Conservation (phyloP, 2,329 filamentous ascomycete genomes). For the Didymella exigua region DNA sequence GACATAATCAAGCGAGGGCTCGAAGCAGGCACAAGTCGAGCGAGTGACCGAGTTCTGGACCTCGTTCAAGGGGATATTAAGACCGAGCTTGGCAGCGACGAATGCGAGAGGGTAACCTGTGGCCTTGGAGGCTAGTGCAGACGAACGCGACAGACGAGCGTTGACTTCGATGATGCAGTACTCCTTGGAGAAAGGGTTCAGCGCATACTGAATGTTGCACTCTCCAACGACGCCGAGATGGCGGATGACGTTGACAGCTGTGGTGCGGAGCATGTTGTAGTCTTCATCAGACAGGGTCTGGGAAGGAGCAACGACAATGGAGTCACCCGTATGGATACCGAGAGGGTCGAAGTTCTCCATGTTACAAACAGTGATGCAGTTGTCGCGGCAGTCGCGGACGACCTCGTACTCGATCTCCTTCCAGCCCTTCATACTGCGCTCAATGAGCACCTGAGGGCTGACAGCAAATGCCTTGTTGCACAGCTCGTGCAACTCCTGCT, state of each 20-base stretch:
- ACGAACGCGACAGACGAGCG: constrained; percentile 91
- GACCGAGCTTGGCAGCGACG: constrained; percentile 93
- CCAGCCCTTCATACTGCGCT: constrained; percentile 99
- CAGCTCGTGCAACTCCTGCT: constrained; percentile 79
- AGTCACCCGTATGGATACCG: constrained; percentile 97
- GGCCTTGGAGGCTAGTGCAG: constrained; percentile 93
- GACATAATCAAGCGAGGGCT: constrained; percentile 96
- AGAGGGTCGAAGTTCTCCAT: constrained; percentile 99
- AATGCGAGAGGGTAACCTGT: constrained; percentile 96
- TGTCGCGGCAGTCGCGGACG: constrained; percentile 91
- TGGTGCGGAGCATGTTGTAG: constrained; percentile 98
- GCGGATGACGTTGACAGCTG: constrained; percentile 94
- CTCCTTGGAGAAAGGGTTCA: constrained; percentile 93
- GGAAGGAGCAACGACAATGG: constrained; percentile 95
- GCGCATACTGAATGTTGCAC: constrained; percentile 97
- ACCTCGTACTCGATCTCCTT: constrained; percentile 99
- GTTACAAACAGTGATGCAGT: constrained; percentile 99
- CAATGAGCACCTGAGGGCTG: constrained; percentile 93
- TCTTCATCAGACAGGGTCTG: constrained; percentile 97
- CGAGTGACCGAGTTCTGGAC: constrained; percentile 96
- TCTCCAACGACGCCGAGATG: constrained; percentile 97
- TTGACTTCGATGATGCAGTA: constrained; percentile 99
- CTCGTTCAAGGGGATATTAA: constrained; percentile 93
- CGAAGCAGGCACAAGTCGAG: constrained; percentile 95
- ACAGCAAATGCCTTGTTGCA: constrained; percentile 95